Percentiles rank a stretch among this genome's conserved stretches.
Evolutionary conservation across 495 filamentous ascomycete species (phyloP).

Genomic region (Lasiosphaeria ovina): DNA sequence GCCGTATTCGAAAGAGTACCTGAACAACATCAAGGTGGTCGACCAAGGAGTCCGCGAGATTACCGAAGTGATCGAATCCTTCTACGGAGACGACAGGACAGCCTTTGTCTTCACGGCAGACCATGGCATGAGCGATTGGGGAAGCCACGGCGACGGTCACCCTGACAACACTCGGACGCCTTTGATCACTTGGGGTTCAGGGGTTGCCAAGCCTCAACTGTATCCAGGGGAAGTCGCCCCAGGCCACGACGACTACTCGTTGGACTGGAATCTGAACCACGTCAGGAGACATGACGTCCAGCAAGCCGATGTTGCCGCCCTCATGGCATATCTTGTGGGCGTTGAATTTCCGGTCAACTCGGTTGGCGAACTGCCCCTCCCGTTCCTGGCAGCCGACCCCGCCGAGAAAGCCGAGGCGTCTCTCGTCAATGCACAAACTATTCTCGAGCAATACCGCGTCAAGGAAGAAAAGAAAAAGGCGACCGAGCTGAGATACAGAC

Average conservation of each 20-base stretch:
- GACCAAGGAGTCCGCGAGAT: conserved; percentile 85
- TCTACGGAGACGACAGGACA: conserved; percentile 89
- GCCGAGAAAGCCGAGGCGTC: conserved; percentile 81
- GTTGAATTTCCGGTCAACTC: conserved; percentile 94
- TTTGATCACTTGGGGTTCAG: conserved; percentile 91
- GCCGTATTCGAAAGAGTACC: conserved; percentile 93
- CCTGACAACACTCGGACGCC: conserved; percentile 97
- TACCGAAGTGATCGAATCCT: conserved; percentile 76
- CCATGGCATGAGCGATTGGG: conserved; percentile 99
- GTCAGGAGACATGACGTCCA: conserved; percentile 85
- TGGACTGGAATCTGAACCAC: conserved; percentile 80
- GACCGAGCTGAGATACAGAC: conserved; percentile 71
- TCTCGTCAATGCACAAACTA: conserved; percentile 80
- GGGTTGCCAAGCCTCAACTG: conserved; percentile 72
- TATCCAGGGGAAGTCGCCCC: conserved; percentile 53
- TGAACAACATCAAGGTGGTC: conserved; percentile 91
- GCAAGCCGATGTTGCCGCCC: conserved; percentile 91
- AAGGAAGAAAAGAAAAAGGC: conserved; percentile 85
- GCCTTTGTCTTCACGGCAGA: conserved; percentile 97
- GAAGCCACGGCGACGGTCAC: conserved; percentile 95
- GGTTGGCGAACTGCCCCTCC: conserved; percentile 86
- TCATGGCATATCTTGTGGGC: conserved; percentile 95
- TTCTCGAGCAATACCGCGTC: conserved; percentile 94
- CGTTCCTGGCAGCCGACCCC: conserved; percentile 69
- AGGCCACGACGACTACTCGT: conserved; percentile 91